Percentiles rank a stretch among this genome's conserved stretches.
phyloP scores from a whole-genome alignment of 768 basidiomycete genomes.

The Rhodotorula toruloides region DNA sequence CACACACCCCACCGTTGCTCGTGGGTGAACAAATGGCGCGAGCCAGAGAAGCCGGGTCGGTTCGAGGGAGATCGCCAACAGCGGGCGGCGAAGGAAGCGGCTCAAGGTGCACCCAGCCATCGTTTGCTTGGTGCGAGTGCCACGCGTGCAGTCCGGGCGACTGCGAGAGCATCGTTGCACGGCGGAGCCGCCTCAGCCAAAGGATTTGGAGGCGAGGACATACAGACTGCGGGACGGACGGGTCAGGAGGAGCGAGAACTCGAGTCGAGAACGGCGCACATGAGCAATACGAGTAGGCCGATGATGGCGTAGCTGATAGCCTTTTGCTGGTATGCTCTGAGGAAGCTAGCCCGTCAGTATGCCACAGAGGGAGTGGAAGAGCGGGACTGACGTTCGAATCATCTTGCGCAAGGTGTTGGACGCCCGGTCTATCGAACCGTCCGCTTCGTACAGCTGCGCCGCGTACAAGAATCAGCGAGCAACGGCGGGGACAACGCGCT shows the following conservation, averaged over 20 bases:
- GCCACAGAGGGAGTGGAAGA: conserved; percentile 6
- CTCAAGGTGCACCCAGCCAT: too few species aligned
- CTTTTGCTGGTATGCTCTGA: conserved; percentile 95
- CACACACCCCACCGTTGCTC: too few species aligned
- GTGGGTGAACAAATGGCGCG: too few species aligned
- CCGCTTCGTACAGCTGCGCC: conserved; percentile 71
- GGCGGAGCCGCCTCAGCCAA: conserved; percentile 15
- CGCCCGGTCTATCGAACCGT: conserved; percentile 82
- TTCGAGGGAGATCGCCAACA: too few species aligned
- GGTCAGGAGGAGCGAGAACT: not conserved
- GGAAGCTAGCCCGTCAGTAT: conserved; percentile 40
- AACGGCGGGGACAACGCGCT: not conserved
- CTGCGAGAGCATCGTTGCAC: not conserved
- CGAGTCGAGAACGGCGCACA: conserved; percentile 47
- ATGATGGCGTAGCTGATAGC: conserved; percentile 82
- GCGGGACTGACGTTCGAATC: conserved; percentile 72
- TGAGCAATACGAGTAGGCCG: conserved; percentile 72
- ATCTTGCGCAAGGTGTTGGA: conserved; percentile 88
- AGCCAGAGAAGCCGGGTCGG: too few species aligned
- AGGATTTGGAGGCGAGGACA: conserved; percentile 71
- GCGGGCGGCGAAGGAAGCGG: too few species aligned
- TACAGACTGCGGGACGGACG: conserved; percentile 48
- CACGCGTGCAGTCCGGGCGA: not conserved
- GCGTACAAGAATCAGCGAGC: not conserved
- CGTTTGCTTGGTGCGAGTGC: not conserved